phyloP scores from a whole-genome alignment of 1,139 yeast genomes.

The Pichia inconspicua region DNA sequence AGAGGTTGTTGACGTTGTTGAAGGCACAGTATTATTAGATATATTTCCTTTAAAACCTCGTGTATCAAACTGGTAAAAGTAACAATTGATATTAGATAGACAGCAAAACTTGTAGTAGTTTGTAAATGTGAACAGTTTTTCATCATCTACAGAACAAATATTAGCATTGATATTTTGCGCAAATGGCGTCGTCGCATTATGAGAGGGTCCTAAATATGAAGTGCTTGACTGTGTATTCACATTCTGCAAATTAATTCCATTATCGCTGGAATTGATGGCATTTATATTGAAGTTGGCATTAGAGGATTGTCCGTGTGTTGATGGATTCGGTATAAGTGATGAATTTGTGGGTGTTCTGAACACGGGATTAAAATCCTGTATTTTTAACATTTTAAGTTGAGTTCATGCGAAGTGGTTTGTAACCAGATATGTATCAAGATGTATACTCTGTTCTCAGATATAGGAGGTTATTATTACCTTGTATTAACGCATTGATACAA shows the following conservation, averaged over 20 bases:
- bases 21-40: neutral
- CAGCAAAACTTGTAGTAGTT: conserved; percentile 25
- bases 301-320: neutral
- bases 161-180: neutral
- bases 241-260: neutral
- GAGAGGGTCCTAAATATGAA: neutral
- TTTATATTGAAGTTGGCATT: neutral
- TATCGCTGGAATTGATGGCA: neutral
- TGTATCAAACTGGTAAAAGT: conserved; percentile 23
- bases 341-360: conserved; percentile 16
- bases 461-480: too few species aligned
- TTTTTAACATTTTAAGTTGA: conserved; percentile 18
- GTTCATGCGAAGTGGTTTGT: neutral
- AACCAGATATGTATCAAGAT: neutral
- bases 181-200: conserved; percentile 4
- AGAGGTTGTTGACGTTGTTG: neutral
- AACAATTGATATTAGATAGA: conserved; percentile 22
- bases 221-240: neutral
- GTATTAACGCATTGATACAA: too few species aligned
- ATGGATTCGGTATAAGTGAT: neutral
- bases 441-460: too few species aligned
- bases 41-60: neutral
- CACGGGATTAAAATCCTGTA: conserved; percentile 25
- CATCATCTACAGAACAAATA: conserved; percentile 11
- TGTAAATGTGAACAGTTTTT: conserved; percentile 19